phyloP scores from a whole-genome alignment of 495 filamentous ascomycete genomes.

The Aspergillus coremiiformis region DNA sequence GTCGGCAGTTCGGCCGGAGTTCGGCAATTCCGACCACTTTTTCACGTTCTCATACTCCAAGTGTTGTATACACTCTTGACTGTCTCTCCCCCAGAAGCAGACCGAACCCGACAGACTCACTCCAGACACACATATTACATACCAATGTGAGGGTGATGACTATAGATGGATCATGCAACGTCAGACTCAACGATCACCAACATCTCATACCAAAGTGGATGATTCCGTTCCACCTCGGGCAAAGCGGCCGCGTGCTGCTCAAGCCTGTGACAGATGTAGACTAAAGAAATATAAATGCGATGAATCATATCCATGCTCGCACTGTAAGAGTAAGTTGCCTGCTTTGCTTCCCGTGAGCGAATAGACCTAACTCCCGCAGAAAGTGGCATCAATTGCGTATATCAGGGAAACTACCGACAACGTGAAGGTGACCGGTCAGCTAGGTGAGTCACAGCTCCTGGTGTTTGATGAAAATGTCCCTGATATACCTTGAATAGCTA shows the following conservation, averaged over 20 bases:
- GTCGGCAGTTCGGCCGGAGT: background rate
- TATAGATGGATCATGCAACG: conserved; percentile 16
- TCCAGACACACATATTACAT: background rate
- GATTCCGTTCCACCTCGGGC: conserved; percentile 22
- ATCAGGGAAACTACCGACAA: conserved; percentile 33
- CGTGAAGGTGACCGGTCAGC: conserved; percentile 31
- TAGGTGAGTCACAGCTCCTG: conserved; percentile 13
- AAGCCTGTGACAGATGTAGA: conserved; percentile 37
- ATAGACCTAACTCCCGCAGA: conserved; percentile 12
- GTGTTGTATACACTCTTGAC: background rate
- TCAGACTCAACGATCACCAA: conserved; percentile 8
- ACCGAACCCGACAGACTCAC: background rate
- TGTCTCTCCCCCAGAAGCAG: background rate
- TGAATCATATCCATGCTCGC: conserved; percentile 34
- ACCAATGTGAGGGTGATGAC: background rate
- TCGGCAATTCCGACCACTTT: conserved; percentile 14
- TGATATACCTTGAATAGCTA: conserved; percentile 17
- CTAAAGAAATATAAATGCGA: conserved; percentile 41
- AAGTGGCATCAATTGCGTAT: conserved; percentile 27
- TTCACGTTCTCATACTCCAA: background rate
- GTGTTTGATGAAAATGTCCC: background rate
- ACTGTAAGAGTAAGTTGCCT: conserved; percentile 32
- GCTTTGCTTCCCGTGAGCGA: background rate
- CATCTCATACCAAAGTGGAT: conserved; percentile 10
- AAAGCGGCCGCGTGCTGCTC: conserved; percentile 34